These are phyloP conservation scores for Gossypium thurberi DNA, from an alignment of 345 rosid genomes.

Conservation along the genomic window DNA sequence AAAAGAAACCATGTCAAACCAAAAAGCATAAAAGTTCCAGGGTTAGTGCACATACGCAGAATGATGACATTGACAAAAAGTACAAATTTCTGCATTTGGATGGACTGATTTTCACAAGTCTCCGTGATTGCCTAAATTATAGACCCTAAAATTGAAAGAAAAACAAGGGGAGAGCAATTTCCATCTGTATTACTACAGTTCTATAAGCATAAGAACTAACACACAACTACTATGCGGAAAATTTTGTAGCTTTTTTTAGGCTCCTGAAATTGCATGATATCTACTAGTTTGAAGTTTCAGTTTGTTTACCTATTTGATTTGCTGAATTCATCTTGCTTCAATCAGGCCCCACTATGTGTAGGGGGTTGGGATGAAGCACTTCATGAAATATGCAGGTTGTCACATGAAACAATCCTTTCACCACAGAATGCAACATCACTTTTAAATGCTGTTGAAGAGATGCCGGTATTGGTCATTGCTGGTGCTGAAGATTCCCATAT, in stretches of 20 bases:
- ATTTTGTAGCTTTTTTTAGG: neutral
- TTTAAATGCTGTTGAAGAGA: slow-evolving; percentile 55
- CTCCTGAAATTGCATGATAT: neutral
- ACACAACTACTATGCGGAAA: no score
- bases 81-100: neutral
- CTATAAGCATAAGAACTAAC: neutral
- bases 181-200: neutral
- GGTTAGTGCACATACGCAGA: neutral
- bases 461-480: slow-evolving; percentile 70
- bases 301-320: neutral
- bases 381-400: slow-evolving; percentile 84
- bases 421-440: slow-evolving; percentile 49
- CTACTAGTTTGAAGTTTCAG: neutral
- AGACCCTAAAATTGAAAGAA: neutral
- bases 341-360: slow-evolving; percentile 69
- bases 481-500: slow-evolving; percentile 90
- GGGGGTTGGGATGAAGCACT: slow-evolving; percentile 99
- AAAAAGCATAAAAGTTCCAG: neutral
- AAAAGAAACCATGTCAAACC: neutral
- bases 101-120: no score
- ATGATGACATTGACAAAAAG: neutral
- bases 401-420: slow-evolving; percentile 78
- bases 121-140: neutral
- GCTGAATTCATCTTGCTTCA: slow-evolving; percentile 14
- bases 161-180: neutral